A percentile compares a stretch with the other conserved stretches of the same genome.
These are phyloP conservation scores for Pseudogymnoascus sp. DNA, from an alignment of 2,329 filamentous ascomycete species.

Conservation along the genomic window DNA sequence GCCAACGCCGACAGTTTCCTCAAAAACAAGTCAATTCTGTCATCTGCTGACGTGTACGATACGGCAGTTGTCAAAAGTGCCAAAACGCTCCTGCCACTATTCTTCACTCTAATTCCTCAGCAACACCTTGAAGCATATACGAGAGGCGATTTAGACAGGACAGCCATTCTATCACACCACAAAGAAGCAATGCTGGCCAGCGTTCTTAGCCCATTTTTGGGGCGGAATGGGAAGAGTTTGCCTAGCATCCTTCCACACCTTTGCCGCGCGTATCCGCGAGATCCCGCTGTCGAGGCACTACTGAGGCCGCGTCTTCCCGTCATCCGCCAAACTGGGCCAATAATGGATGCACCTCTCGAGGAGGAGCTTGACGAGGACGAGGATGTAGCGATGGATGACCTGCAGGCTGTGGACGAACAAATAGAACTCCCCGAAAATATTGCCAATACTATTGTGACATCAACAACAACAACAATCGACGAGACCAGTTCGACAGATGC, in stretches of 20 bases:
- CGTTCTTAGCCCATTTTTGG: constrained; percentile 66
- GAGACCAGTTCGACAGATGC: background rate
- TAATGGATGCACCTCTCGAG: constrained; percentile 25
- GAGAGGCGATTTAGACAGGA: constrained; percentile 70
- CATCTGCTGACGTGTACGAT: constrained; percentile 26
- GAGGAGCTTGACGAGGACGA: constrained; percentile 15
- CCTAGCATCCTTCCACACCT: constrained; percentile 76
- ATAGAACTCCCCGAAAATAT: constrained; percentile 21
- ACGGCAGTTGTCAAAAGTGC: constrained; percentile 48
- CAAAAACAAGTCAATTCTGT: constrained; percentile 31
- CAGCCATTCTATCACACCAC: constrained; percentile 62
- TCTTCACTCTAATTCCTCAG: constrained; percentile 57
- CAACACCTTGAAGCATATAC: constrained; percentile 60
- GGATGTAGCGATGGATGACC: background rate
- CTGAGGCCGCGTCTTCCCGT: constrained; percentile 44
- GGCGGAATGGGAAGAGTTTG: constrained; percentile 53
- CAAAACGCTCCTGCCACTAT: constrained; percentile 48
- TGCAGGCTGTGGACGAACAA: constrained; percentile 11
- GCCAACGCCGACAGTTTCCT: constrained; percentile 69
- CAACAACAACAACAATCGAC: background rate
- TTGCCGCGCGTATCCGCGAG: constrained; percentile 52
- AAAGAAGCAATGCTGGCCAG: constrained; percentile 71
- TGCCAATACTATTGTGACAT: constrained; percentile 14
- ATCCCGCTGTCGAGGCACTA: constrained; percentile 63
- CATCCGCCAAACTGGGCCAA: constrained; percentile 14